phyloP scores from a whole-genome alignment of 805 yeast genomes.

The Metschnikowia cubensis region DNA sequence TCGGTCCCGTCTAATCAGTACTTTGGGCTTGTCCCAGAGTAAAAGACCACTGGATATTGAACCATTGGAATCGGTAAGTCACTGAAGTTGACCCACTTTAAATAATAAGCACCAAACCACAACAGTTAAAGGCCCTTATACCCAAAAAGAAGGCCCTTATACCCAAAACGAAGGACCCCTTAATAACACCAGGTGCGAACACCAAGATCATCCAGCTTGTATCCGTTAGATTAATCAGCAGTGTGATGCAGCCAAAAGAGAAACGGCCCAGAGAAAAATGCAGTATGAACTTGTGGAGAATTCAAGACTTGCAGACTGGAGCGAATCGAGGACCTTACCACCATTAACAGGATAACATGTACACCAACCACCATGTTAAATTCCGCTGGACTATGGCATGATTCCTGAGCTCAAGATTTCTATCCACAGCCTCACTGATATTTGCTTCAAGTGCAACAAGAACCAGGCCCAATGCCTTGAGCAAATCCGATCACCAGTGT shows the following conservation, averaged over 20 bases:
- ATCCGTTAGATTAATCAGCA: no score
- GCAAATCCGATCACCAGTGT: slow-evolving; percentile 62
- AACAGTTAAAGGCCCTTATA: no score
- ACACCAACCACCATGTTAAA: slow-evolving; percentile 58
- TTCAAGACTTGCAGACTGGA: slow-evolving; percentile 61
- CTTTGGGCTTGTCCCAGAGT: slow-evolving; percentile 33
- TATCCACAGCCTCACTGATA: slow-evolving; percentile 82
- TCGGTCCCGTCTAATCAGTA: slow-evolving; percentile 75
- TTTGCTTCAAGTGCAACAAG: slow-evolving; percentile 82
- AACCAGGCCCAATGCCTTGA: slow-evolving; percentile 45
- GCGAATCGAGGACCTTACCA: slow-evolving; percentile 46
- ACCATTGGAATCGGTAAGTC: no score
- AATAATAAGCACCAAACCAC: no score
- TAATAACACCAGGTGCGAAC: no score
- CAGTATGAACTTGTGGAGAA: slow-evolving; percentile 63
- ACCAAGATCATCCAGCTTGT: no score
- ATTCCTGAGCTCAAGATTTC: slow-evolving; percentile 50
- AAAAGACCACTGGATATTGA: no score
- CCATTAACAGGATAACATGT: slow-evolving; percentile 46
- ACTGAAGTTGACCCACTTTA: no score
- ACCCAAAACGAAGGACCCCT: no score
- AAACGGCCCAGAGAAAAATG: slow-evolving; percentile 85
- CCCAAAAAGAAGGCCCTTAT: no score
- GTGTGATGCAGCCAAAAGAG: slow-evolving; percentile 64
- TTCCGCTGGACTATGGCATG: slow-evolving; percentile 70